Evolutionary conservation across 2,329 filamentous ascomycete species (phyloP), one percentile per base, ranked within the genome.

Genomic region (Microdochium paspali): DNA sequence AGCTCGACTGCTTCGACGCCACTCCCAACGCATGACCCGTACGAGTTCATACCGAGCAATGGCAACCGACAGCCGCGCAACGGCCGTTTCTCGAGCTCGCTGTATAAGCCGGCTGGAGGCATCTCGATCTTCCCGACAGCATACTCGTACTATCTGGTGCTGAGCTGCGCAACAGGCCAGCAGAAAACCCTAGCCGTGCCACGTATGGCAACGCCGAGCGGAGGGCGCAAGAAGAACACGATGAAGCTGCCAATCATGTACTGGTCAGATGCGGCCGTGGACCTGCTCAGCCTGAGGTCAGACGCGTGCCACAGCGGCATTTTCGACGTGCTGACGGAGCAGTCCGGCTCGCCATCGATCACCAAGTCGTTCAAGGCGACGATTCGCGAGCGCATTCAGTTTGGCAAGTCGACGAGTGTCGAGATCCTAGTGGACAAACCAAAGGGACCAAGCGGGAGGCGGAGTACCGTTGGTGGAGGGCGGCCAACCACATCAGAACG

Each of bases 261-360:
- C 56, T 71, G 68, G 53, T 76, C 73, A 1, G 62, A 65, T 6
- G 66, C 69, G 10, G 68, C 75, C 44, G 62, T 73, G 1, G 68
- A 74, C 10, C 60, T 75, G 10, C 65, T 80, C 1, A 68, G 70
- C 12, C 61, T 75, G 2, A 61, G 61, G 15, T 56, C 63, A 28
- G 58, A 62, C 12, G 62, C 73, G 15, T 57, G 67, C 44, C 67
- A 72, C 44, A 69, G 66, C 51, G 76, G 81, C 50, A 66, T 80
- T 12, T 81, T 81, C 56, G 66, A 70, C 35, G 69, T 80, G n/a
- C 66, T 82, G 4, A 61, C 66, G 4, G 67, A 73, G n/a, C 66
- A 72, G 42, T 65, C 69, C 1, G 61, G 63, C n/a, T 66, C 70
- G 9, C 65, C 66, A 0, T 66, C 63, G 2, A 58, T 74, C 5